A percentile compares a stretch with the other conserved stretches of the same genome.
Conservation (phyloP, 2,329 filamentous ascomycete genomes). For the Emmonsia crescens region DNA sequence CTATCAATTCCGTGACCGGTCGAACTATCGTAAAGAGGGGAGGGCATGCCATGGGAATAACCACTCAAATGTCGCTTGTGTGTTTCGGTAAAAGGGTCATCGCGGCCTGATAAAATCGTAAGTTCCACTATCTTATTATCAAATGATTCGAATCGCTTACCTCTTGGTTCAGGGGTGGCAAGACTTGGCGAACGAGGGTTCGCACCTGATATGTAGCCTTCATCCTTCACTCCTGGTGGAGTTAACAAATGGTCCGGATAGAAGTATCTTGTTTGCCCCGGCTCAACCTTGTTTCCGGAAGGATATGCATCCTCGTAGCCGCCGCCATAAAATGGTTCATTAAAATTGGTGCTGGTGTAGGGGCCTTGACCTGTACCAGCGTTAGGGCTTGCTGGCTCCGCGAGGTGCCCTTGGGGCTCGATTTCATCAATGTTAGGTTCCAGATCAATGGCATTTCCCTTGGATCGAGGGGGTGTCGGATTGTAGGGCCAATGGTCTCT, state of each 20-base stretch:
- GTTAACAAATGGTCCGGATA: slow-evolving; percentile 32
- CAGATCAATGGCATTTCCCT: slow-evolving; percentile 26
- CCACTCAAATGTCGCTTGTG: slow-evolving; percentile 63
- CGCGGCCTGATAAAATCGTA: slow-evolving; percentile 38
- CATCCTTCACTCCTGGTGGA: slow-evolving; percentile 59
- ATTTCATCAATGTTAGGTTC: slow-evolving; percentile 34
- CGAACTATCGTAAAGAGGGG: slow-evolving; percentile 80
- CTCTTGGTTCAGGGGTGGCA: slow-evolving; percentile 36
- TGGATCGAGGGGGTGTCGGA: slow-evolving; percentile 39
- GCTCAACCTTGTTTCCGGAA: slow-evolving; percentile 19
- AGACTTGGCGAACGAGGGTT: slow-evolving; percentile 44
- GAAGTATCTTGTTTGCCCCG: slow-evolving; percentile 23
- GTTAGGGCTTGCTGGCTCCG: slow-evolving; percentile 40
- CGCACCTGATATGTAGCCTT: slow-evolving; percentile 80
- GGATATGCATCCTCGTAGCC: neutral
- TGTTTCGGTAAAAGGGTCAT: slow-evolving; percentile 56
- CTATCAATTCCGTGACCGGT: slow-evolving; percentile 80
- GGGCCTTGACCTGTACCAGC: slow-evolving; percentile 43
- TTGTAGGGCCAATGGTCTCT: slow-evolving; percentile 47
- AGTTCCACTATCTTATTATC: slow-evolving; percentile 42
- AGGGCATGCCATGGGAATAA: slow-evolving; percentile 82
- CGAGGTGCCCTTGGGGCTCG: slow-evolving; percentile 27
- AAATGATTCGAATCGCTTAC: slow-evolving; percentile 42
- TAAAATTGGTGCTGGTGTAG: slow-evolving; percentile 46
- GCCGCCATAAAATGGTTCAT: slow-evolving; percentile 48